Evolutionary conservation across 2,329 filamentous ascomycete genomes (phyloP), one percentile per base, ranked within the genome.

Genomic region (Pleurostoma richardsiae): DNA sequence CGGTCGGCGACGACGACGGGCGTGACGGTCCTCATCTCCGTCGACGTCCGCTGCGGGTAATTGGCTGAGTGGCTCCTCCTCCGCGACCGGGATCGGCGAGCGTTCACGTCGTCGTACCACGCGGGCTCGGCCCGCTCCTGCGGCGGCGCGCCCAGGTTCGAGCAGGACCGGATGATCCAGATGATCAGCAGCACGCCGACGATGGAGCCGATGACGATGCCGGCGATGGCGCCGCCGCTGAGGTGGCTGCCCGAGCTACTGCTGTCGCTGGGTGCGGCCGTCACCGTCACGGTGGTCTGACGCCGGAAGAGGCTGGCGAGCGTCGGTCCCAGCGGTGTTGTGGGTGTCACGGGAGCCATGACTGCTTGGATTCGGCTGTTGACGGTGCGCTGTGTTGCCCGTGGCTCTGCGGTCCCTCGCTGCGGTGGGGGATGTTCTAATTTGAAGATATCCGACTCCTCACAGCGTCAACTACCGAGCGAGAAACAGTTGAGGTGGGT

Each of bases 181-280:
- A 70, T 49, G 4, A 77, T 48, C 1, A 76, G 60, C 10, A 77
- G 59, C 39, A 72, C 54, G n/a, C 72, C 72, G 41, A 56, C 64
- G 44, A 77, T 62, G 28, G 70, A 71, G 26, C 73, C 73, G 50
- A 77, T 68, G 41, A 77, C 70, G 49, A 77, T 77, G 41, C 73
- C 74, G 1, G 72, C 73, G 43, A 78, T 77, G 41, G 71, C 73
- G 41, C 74, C 74, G 42, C 71, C 72, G 39, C 62, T 68, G 10
- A 77, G 63, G 8, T 46, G 52, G n/a, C 49, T 58, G 30, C 51
- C 41, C 0, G 55, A 55, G 2, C 51, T 44, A 5, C 52, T 49
- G 10, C 54, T 50, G 38, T 51, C 49, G 42, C 50, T 41, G 33
- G 52, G 49, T 6, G 50, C 43, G 40, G 50, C 49, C 10, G 53